Percentiles rank a stretch among this genome's conserved stretches.
Evolutionary conservation across 2,329 filamentous ascomycete species (phyloP).

Genomic region (Esteya vermicola): DNA sequence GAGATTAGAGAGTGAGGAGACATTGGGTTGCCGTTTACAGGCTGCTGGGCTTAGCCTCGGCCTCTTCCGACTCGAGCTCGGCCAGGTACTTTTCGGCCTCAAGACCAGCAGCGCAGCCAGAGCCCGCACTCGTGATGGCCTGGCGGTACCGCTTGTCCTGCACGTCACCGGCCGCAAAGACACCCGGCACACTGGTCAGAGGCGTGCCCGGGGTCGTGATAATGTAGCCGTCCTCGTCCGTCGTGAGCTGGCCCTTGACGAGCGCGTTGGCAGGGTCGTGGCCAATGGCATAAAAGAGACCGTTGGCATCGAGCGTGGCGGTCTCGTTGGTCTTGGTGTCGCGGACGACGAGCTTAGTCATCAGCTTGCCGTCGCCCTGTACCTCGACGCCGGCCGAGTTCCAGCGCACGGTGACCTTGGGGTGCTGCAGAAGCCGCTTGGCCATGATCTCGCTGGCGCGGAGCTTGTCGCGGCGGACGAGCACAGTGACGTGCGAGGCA

Average conservation of each 20-base stretch:
- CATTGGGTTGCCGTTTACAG: too few species aligned
- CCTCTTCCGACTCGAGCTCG: slow-evolving; percentile 48
- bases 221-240: slow-evolving; percentile 84
- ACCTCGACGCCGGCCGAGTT: slow-evolving; percentile 73
- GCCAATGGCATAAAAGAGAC: slow-evolving; percentile 92
- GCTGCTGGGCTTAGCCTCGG: background rate
- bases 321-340: slow-evolving; percentile 61
- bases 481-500: slow-evolving; percentile 82
- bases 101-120: slow-evolving; percentile 87
- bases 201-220: slow-evolving; percentile 79
- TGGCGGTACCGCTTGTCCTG: slow-evolving; percentile 98
- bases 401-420: slow-evolving; percentile 84
- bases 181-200: slow-evolving; percentile 74
- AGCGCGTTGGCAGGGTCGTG: slow-evolving; percentile 88
- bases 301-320: slow-evolving; percentile 79
- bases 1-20: too few species aligned
- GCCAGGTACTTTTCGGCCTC: slow-evolving; percentile 90
- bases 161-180: slow-evolving; percentile 94
- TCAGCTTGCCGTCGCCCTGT: slow-evolving; percentile 71
- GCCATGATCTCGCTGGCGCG: slow-evolving; percentile 89
- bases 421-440: slow-evolving; percentile 63
- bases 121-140: slow-evolving; percentile 92
- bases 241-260: slow-evolving; percentile 74
- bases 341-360: slow-evolving; percentile 77
- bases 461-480: slow-evolving; percentile 77